A percentile compares a stretch with the other conserved stretches of the same genome.
Evolutionary conservation across 495 filamentous ascomycete species (phyloP).

Genomic region (Parathielavia hyrcaniae): DNA sequence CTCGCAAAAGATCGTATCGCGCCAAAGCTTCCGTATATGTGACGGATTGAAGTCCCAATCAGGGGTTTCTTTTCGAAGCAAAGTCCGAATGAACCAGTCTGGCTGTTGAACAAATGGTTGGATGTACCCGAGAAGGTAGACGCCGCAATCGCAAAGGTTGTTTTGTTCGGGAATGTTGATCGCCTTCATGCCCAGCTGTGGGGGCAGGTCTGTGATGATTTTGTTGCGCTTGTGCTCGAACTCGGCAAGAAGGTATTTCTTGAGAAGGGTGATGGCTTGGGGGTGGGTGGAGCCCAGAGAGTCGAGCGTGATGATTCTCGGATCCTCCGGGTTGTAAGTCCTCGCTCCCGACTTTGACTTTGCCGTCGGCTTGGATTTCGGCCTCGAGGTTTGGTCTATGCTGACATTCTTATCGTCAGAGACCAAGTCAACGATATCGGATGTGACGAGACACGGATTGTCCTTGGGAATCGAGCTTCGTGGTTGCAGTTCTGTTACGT

Average conservation of each 20-base stretch:
- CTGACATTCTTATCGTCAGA: constrained; percentile 11
- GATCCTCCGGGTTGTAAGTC: constrained; percentile 38
- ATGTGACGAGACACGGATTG: constrained; percentile 15
- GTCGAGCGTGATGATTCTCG: constrained; percentile 82
- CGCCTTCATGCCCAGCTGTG: constrained; percentile 60
- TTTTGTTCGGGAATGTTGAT: constrained; percentile 67
- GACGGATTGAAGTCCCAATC: constrained; percentile 36
- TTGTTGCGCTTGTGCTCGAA: constrained; percentile 57
- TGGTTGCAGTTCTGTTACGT: constrained; percentile 3
- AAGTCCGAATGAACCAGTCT: constrained; percentile 47
- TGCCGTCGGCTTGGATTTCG: constrained; percentile 16
- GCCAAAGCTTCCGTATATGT: constrained; percentile 32
- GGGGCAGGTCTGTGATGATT: constrained; percentile 47
- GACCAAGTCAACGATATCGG: constrained; percentile 20
- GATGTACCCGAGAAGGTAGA: constrained; percentile 78
- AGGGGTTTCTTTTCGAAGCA: constrained; percentile 31
- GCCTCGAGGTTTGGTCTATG: not conserved
- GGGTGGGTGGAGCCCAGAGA: constrained; percentile 63
- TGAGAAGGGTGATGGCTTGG: constrained; percentile 56
- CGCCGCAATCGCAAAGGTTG: constrained; percentile 84
- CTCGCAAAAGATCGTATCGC: constrained; percentile 35
- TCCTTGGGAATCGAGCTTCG: constrained; percentile 17
- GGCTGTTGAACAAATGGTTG: constrained; percentile 71
- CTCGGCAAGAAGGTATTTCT: constrained; percentile 71
- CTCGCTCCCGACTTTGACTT: constrained; percentile 29